Base-by-base conservation (phyloP, 176 grass and related monocot species). In the Oryza brachyantha region DNA sequence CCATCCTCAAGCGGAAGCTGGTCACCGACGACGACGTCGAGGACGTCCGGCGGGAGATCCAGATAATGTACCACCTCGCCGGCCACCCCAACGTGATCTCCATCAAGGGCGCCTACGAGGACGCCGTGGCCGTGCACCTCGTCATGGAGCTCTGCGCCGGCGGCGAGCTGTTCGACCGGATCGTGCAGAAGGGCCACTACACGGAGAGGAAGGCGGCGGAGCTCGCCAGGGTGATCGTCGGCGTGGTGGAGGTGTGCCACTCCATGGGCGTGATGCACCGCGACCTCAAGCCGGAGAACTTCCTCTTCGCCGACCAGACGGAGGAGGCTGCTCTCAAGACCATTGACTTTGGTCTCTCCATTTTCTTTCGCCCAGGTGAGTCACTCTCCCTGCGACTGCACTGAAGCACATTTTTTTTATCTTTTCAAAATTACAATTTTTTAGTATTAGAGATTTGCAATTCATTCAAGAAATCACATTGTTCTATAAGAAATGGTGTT, bases 141-240 rank as follows among this genome's bases (percentile, higher is more conserved):
- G 85, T 93, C 74, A 93, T 93, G 91, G 91, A 93, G 58, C 85
- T 93, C 54, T 93, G 91, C 81, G 91, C 82, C 25, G 91, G 91
- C 8, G 88, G 91, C 9, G 88, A 93, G 84, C 91, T 93, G 8
- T 93, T 93, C 79, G 91, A 93, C 65, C 34, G 91, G 74, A 93
- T 93, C 74, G 79, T 90, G 48, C 81, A 85, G 70, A 75, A 62
- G 59, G 91, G 91, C 0, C 91, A 90, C 54, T 93, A 90, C 65
- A 90, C 91, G 2, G 91, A 93, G 74, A 62, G 88, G 74, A 89
- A 89, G 36, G 91, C 91, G 0, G 91, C 91, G 2, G 81, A 85
- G 78, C 91, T 93, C 4, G 84, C 87, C n/a, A 82, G 91, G 64
- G 84, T 93, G 70, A 93, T 90, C 42, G 87, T 90, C 10, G 84